Conservation (phyloP, 2,329 filamentous ascomycete species). For the Diplocarpon rosae region DNA sequence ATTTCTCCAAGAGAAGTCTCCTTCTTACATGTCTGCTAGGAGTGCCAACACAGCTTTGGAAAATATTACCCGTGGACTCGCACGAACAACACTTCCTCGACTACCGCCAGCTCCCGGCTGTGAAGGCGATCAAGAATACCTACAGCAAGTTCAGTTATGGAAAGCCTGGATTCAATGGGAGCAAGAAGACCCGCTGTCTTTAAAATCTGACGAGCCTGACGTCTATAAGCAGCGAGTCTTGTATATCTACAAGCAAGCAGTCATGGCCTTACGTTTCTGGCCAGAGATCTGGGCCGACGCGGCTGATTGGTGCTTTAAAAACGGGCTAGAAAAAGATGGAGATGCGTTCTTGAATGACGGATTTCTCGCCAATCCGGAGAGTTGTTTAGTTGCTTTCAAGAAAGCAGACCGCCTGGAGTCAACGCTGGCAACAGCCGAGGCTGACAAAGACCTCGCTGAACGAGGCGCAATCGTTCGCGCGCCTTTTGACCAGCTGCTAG, state of each 20-base stretch:
- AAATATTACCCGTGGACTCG: constrained; percentile 68
- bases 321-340: constrained; percentile 55
- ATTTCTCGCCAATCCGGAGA: constrained; percentile 84
- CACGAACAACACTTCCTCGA: constrained; percentile 66
- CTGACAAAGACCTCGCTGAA: constrained; percentile 52
- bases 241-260: constrained; percentile 85
- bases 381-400: constrained; percentile 79
- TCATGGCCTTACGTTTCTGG: constrained; percentile 91
- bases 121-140: constrained; percentile 75
- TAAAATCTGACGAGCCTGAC: constrained; percentile 69
- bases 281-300: constrained; percentile 94
- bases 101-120: constrained; percentile 78
- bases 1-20: constrained; percentile 84
- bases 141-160: constrained; percentile 79
- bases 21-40: constrained; percentile 91
- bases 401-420: constrained; percentile 80
- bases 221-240: constrained; percentile 69
- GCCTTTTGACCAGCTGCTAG: constrained; percentile 72
- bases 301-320: constrained; percentile 82
- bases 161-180: constrained; percentile 93
- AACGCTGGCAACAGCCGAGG: constrained; percentile 65
- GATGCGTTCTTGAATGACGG: constrained; percentile 66
- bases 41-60: constrained; percentile 85
- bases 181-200: constrained; percentile 78
- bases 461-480: constrained; percentile 57